These are phyloP conservation scores for Aspergillus affinis DNA, from an alignment of 495 filamentous ascomycete genomes.

Conservation along the genomic window DNA sequence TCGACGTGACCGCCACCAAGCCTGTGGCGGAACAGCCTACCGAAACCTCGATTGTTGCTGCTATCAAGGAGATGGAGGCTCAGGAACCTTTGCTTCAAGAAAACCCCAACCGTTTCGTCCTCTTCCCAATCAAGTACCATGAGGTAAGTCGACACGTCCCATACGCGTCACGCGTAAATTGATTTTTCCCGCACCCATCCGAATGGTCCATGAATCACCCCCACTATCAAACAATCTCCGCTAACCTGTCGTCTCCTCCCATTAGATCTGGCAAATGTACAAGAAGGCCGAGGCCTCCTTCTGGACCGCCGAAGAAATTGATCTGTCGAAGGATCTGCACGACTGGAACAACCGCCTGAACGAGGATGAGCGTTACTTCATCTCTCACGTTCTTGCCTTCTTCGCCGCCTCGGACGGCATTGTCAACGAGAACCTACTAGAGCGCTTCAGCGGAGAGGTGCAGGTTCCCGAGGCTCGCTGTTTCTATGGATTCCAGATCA, in stretches of 20 bases:
- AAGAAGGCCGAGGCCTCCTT: conserved; percentile 99
- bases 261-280: conserved; percentile 99
- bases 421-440: conserved; percentile 98
- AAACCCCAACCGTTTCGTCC: conserved; percentile 93
- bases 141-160: conserved; percentile 71
- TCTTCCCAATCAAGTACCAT: conserved; percentile 99
- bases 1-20: conserved; percentile 52
- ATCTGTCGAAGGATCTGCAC: conserved; percentile 96
- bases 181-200: conserved; percentile 29
- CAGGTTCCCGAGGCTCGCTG: conserved; percentile 97
- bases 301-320: conserved; percentile 99
- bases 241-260: conserved; percentile 4
- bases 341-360: conserved; percentile 98
- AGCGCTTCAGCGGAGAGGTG: conserved; percentile 96
- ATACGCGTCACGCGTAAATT: conserved; percentile 72
- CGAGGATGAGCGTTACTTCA: conserved; percentile 96
- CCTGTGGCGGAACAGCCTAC: conserved; percentile 47
- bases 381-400: conserved; percentile 98
- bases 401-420: conserved; percentile 99
- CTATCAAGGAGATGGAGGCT: conserved; percentile 68
- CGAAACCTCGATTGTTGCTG: conserved; percentile 52
- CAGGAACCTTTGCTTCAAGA: conserved; percentile 92
- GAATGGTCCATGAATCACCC: conserved; percentile 1
- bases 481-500: conserved; percentile 99
- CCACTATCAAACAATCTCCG: conserved; percentile 17